Conservation (phyloP, 2,329 filamentous ascomycete species). For the Gyromitra esculenta region DNA sequence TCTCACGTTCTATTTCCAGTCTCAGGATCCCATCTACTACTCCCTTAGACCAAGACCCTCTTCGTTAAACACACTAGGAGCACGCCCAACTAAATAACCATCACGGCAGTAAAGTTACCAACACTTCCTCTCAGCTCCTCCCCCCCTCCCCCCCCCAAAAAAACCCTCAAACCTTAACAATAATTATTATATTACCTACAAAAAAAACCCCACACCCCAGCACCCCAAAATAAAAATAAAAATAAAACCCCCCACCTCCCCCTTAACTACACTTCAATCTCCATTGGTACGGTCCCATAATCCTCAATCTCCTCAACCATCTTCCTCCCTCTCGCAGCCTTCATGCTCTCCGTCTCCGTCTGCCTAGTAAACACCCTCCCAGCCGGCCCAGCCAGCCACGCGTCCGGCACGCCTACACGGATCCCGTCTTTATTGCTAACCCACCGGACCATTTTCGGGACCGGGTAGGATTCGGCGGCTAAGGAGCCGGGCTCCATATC, state of each 20-base stretch:
- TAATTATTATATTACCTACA: not conserved
- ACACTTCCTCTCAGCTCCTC: too few relatives aligned
- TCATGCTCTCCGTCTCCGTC: slow-evolving; percentile 37
- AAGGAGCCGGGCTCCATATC: slow-evolving; percentile 63
- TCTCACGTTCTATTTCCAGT: too few relatives aligned
- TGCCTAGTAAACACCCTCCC: slow-evolving; percentile 68
- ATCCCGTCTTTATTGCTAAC: slow-evolving; percentile 73
- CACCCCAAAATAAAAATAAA: not conserved
- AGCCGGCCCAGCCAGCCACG: slow-evolving; percentile 72
- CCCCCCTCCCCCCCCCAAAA: too few relatives aligned
- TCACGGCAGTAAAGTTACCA: not conserved
- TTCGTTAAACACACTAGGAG: too few relatives aligned
- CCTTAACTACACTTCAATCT: slow-evolving; percentile 24
- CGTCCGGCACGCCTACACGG: slow-evolving; percentile 72
- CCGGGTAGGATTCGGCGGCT: slow-evolving; percentile 63
- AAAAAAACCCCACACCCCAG: not conserved
- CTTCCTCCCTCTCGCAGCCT: slow-evolving; percentile 14
- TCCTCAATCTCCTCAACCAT: slow-evolving; percentile 51
- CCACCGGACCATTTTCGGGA: slow-evolving; percentile 75
- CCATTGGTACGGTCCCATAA: slow-evolving; percentile 37
- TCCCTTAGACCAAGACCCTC: too few relatives aligned
- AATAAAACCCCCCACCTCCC: not conserved
- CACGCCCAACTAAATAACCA: not conserved
- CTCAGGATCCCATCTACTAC: too few relatives aligned
- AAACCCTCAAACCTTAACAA: not conserved